Conservation (phyloP, 2,329 filamentous ascomycete genomes). For the Knufia fluminis region DNA sequence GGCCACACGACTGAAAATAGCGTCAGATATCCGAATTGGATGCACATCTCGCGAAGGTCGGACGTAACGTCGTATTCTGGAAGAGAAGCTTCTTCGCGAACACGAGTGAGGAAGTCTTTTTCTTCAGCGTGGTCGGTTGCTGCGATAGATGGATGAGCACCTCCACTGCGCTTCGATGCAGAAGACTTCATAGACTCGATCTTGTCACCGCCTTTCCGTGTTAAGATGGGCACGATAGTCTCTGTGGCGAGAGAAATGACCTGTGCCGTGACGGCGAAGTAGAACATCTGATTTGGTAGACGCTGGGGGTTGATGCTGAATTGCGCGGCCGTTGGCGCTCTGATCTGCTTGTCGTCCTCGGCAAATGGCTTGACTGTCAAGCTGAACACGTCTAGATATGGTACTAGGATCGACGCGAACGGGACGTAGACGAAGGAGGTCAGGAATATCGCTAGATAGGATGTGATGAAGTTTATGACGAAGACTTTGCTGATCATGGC, state of each 20-base stretch:
- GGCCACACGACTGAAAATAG: constrained; percentile 94
- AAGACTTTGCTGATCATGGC: constrained; percentile 89
- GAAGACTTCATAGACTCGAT: constrained; percentile 64
- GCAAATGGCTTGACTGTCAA: constrained; percentile 65
- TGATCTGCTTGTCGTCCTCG: constrained; percentile 62
- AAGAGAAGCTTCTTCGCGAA: constrained; percentile 73
- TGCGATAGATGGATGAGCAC: constrained; percentile 39
- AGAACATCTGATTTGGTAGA: constrained; percentile 85
- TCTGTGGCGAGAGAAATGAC: constrained; percentile 81
- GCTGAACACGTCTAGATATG: constrained; percentile 75
- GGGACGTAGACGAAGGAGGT: constrained; percentile 93
- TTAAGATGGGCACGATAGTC: constrained; percentile 73
- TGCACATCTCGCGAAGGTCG: constrained; percentile 88
- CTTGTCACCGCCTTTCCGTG: constrained; percentile 67
- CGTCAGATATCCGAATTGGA: constrained; percentile 80
- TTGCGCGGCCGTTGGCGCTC: constrained; percentile 42
- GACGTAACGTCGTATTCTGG: constrained; percentile 79
- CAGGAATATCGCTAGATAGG: constrained; percentile 82
- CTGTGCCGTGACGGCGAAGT: constrained; percentile 90
- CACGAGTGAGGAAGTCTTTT: constrained; percentile 65
- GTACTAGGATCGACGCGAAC: constrained; percentile 73
- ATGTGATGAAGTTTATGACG: constrained; percentile 92
- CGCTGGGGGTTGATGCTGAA: constrained; percentile 79
- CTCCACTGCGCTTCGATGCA: constrained; percentile 48
- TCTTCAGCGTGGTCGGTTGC: constrained; percentile 66